A percentile compares a stretch with the other conserved stretches of the same genome.
Evolutionary conservation across 805 yeast genomes (phyloP).

Genomic region (Pichia rugopelliculosa): DNA sequence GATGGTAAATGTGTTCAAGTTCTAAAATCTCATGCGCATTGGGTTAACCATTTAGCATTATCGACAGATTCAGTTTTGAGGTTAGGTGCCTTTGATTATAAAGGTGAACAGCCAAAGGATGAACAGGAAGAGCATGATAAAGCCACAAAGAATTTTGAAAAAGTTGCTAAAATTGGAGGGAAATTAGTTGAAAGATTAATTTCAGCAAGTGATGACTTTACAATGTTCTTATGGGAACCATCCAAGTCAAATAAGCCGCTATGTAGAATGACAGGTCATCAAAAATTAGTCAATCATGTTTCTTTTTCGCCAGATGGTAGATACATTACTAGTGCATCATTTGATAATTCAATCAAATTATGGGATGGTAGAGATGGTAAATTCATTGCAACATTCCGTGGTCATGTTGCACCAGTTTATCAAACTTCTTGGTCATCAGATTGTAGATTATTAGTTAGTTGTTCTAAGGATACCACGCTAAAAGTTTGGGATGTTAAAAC

Average conservation of each 20-base stretch:
- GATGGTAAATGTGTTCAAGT: constrained; percentile 74
- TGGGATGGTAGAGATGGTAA: constrained; percentile 96
- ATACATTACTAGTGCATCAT: constrained; percentile 82
- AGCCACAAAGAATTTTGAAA: constrained; percentile 57
- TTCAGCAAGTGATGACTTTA: constrained; percentile 94
- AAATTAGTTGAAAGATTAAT: constrained; percentile 66
- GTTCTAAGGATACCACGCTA: constrained; percentile 92
- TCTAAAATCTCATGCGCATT: constrained; percentile 86
- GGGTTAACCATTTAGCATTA: constrained; percentile 92
- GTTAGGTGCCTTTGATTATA: constrained; percentile 82
- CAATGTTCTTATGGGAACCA: constrained; percentile 98
- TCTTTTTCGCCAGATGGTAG: constrained; percentile 95
- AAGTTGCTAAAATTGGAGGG: constrained; percentile 55
- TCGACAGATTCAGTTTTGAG: constrained; percentile 86
- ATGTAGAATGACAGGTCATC: constrained; percentile 95
- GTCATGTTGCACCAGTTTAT: constrained; percentile 96
- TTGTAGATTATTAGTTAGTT: constrained; percentile 80
- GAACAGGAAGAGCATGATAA: constrained; percentile 40
- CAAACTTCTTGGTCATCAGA: constrained; percentile 98
- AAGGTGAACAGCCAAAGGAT: constrained; percentile 37
- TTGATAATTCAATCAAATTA: constrained; percentile 88
- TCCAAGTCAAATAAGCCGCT: constrained; percentile 71
- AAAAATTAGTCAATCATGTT: constrained; percentile 92
- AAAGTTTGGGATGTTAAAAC: constrained; percentile 95
- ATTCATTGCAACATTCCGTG: constrained; percentile 83